Percentiles rank a stretch among this genome's conserved stretches.
These are phyloP conservation scores for Dactylellina cionopaga DNA, from an alignment of 2,329 filamentous ascomycete genomes.

Conservation along the genomic window DNA sequence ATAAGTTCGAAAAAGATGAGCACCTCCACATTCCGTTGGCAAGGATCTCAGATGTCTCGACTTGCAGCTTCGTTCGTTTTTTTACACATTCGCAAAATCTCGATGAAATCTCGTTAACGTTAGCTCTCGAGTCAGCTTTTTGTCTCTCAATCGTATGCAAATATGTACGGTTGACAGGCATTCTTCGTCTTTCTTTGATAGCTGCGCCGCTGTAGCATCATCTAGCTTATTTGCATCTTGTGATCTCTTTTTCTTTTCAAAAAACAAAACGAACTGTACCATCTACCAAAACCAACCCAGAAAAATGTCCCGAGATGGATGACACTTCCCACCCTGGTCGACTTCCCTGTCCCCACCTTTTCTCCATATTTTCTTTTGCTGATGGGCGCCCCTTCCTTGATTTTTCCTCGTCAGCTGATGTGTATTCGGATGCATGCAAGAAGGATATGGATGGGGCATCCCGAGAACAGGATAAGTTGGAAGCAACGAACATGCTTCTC, in stretches of 20 bases:
- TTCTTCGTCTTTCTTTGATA: neutral
- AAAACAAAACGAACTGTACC: constrained; percentile 18
- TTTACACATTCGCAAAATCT: constrained; percentile 6
- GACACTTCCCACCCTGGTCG: constrained; percentile 39
- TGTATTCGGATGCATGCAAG: constrained; percentile 53
- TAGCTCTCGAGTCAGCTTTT: constrained; percentile 19
- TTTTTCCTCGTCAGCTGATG: constrained; percentile 53
- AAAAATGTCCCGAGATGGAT: constrained; percentile 52
- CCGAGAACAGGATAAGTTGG: constrained; percentile 51
- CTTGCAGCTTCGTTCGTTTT: constrained; percentile 14
- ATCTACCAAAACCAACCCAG: constrained; percentile 49
- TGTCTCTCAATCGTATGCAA: constrained; percentile 25
- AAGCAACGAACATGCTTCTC: constrained; percentile 51
- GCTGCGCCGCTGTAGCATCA: constrained; percentile 37
- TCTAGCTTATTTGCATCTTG: constrained; percentile 35
- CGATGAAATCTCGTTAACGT: constrained; percentile 25
- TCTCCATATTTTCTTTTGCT: constrained; percentile 26
- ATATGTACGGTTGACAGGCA: constrained; percentile 14
- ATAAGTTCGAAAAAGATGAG: constrained; percentile 34
- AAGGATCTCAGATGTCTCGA: constrained; percentile 47
- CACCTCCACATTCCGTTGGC: constrained; percentile 52
- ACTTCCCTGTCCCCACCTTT: constrained; percentile 19
- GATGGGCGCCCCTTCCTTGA: constrained; percentile 50
- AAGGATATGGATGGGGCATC: constrained; percentile 51
- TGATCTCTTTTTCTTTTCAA: constrained; percentile 29